These are phyloP conservation scores for Sclerotinia nivalis DNA, from an alignment of 2,329 filamentous ascomycete genomes.

Conservation along the genomic window DNA sequence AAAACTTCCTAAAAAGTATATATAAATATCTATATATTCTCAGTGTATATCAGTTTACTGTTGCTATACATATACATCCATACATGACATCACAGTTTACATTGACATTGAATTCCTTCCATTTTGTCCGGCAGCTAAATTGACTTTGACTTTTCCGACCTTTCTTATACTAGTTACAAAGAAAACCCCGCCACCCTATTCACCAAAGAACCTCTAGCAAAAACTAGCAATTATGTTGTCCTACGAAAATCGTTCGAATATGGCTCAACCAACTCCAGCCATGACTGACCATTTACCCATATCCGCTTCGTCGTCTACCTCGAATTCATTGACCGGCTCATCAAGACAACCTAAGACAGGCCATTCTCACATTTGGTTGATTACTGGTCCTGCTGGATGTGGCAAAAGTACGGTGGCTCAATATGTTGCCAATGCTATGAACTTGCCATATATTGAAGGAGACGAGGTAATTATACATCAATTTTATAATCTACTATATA, in stretches of 20 bases:
- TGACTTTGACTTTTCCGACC: neutral
- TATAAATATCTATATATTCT: neutral
- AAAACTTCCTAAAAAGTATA: neutral
- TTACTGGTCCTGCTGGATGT: conserved; percentile 77
- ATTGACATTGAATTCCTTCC: conserved; percentile 5
- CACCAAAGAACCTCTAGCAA: conserved; percentile 16
- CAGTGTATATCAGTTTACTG: neutral
- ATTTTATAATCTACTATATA: neutral
- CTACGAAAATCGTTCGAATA: conserved; percentile 36
- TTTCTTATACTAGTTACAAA: conserved; percentile 8
- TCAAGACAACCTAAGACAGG: conserved; percentile 31
- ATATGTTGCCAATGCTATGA: conserved; percentile 61
- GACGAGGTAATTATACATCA: conserved; percentile 63
- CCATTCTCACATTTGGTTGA: conserved; percentile 73
- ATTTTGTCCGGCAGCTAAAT: neutral
- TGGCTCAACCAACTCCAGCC: conserved; percentile 33
- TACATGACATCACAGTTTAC: conserved; percentile 6
- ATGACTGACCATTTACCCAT: conserved; percentile 36
- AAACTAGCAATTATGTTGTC: conserved; percentile 34
- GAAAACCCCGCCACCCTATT: conserved; percentile 1
- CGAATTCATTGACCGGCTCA: conserved; percentile 28
- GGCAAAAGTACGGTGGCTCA: conserved; percentile 76
- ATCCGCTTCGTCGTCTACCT: conserved; percentile 24
- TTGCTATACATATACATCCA: conserved; percentile 11
- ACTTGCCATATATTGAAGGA: conserved; percentile 73